Percentiles rank a stretch among this genome's conserved stretches.
Conservation (phyloP, 139 green algal genomes). For the Coelastrella sp. region DNA sequence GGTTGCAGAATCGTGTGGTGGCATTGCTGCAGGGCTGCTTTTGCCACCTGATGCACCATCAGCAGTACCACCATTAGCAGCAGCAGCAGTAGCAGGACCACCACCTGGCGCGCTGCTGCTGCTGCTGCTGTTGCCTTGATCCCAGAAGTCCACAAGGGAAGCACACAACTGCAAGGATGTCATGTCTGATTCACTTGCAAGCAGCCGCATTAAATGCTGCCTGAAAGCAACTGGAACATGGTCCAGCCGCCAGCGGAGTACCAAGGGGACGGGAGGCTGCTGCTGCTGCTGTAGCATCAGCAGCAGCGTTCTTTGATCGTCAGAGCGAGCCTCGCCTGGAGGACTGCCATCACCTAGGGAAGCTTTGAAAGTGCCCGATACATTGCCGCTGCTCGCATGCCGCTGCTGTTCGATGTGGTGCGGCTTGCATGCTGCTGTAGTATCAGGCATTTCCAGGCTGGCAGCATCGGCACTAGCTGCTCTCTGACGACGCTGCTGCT, state of each 20-base stretch:
- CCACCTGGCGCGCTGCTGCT: not conserved
- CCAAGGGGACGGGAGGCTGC: not conserved
- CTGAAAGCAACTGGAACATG: not conserved
- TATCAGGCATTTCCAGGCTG: not conserved
- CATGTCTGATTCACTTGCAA: too few relatives aligned
- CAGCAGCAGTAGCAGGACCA: not conserved
- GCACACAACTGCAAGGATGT: not conserved
- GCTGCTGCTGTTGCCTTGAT: not conserved
- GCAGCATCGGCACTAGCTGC: not conserved
- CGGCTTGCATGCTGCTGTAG: not conserved
- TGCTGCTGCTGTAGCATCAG: not conserved
- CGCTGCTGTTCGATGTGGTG: not conserved
- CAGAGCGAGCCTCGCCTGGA: not conserved
- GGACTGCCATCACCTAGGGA: not conserved
- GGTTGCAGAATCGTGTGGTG: too few relatives aligned
- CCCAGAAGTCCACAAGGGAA: not conserved
- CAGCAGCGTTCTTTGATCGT: not conserved
- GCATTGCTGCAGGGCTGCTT: not conserved
- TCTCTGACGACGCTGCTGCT: not conserved
- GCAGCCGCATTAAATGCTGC: not conserved
- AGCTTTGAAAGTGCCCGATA: not conserved
- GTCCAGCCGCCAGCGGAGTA: not conserved
- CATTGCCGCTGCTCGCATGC: not conserved
- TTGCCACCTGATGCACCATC: not conserved
- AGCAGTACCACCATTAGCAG: not conserved